Evolutionary conservation across 495 filamentous ascomycete species (phyloP).

Genomic region (Aspergillus diversus): DNA sequence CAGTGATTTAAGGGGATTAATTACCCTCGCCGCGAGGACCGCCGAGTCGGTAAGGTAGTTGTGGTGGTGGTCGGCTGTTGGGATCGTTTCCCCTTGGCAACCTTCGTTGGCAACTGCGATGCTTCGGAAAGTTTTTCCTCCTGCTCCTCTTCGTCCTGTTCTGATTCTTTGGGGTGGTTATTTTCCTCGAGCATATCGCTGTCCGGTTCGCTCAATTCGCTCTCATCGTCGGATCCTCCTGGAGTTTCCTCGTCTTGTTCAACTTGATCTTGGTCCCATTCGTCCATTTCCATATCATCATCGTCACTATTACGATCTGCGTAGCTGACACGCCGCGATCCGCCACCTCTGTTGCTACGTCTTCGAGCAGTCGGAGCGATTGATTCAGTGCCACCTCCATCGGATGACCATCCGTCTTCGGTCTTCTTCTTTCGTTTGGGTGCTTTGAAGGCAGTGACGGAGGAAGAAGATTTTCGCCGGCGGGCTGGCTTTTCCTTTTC

Average conservation of each 20-base stretch:
- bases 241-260: constrained; percentile 34
- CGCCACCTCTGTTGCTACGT: constrained; percentile 47
- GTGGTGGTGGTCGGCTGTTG: constrained; percentile 22
- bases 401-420: constrained; percentile 50
- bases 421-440: constrained; percentile 48
- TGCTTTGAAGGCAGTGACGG: constrained; percentile 42
- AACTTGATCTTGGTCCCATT: constrained; percentile 38
- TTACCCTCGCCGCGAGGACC: constrained; percentile 45
- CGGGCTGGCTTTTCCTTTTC: constrained; percentile 37
- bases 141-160: constrained; percentile 30
- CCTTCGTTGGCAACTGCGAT: constrained; percentile 31
- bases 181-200: constrained; percentile 22
- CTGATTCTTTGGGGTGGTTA: constrained; percentile 12
- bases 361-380: constrained; percentile 36
- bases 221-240: constrained; percentile 28
- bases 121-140: constrained; percentile 20
- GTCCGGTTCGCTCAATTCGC: constrained; percentile 23
- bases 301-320: constrained; percentile 60
- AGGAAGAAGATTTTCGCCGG: constrained; percentile 47
- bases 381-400: constrained; percentile 33
- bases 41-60: constrained; percentile 41
- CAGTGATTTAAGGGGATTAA: background rate
- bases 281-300: constrained; percentile 60
- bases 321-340: constrained; percentile 48
- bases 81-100: constrained; percentile 14